These are phyloP conservation scores for Exophiala sideris DNA, from an alignment of 2,329 filamentous ascomycete species.

Conservation along the genomic window DNA sequence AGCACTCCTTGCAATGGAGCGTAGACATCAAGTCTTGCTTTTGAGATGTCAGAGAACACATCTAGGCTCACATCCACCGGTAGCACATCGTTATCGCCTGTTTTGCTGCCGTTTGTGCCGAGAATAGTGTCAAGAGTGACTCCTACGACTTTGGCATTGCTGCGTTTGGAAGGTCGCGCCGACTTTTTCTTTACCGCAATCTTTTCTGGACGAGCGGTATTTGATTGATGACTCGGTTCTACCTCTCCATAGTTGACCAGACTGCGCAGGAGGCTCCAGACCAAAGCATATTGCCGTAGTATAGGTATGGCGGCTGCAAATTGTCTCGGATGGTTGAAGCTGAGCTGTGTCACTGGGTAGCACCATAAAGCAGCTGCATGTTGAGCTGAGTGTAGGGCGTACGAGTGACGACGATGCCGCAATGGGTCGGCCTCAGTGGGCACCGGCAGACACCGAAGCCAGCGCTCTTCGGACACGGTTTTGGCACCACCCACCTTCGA, in stretches of 20 bases:
- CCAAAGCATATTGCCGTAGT: conserved; percentile 43
- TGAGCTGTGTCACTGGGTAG: conserved; percentile 37
- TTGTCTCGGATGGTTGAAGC: conserved; percentile 46
- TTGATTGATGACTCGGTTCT: conserved; percentile 10
- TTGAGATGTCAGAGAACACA: conserved; percentile 19
- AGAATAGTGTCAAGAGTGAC: conserved; percentile 59
- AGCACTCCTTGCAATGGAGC: conserved; percentile 12
- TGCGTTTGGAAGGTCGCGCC: conserved; percentile 24
- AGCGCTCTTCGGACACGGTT: conserved; percentile 33
- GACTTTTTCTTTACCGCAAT: conserved; percentile 20
- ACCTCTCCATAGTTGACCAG: conserved; percentile 32
- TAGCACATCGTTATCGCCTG: conserved; percentile 4
- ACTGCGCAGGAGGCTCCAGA: conserved; percentile 39
- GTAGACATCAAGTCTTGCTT: conserved; percentile 21
- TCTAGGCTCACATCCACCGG: conserved; percentile 26
- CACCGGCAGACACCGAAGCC: conserved; percentile 33
- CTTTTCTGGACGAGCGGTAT: conserved; percentile 21
- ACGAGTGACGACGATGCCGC: conserved; percentile 38
- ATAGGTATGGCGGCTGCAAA: conserved; percentile 43
- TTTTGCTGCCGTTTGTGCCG: conserved; percentile 5
- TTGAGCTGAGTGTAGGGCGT: conserved; percentile 42
- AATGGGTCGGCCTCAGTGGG: conserved; percentile 33
- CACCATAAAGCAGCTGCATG: conserved; percentile 29
- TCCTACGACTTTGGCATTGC: conserved; percentile 41
- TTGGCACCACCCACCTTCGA: conserved; percentile 20